Evolutionary conservation across 2,329 filamentous ascomycete species (phyloP).

Genomic region (Byssochlamys sp.): DNA sequence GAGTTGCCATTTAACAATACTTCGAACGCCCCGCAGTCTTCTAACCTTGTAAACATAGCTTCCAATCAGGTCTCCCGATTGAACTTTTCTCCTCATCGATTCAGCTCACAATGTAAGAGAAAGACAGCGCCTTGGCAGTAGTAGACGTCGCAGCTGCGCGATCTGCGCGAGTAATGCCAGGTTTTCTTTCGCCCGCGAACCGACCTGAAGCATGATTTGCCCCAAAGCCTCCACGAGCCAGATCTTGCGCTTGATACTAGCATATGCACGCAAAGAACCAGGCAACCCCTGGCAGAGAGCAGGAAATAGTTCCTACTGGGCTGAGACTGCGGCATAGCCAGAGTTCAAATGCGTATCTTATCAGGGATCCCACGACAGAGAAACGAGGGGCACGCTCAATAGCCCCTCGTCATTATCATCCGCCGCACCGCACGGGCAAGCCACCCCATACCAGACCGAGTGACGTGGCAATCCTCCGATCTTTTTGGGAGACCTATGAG

Average conservation of each 20-base stretch:
- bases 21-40: neutral
- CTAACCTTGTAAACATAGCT: neutral
- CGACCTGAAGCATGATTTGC: neutral
- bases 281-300: neutral
- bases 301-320: neutral
- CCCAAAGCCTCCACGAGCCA: neutral
- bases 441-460: slow-evolving; percentile 4
- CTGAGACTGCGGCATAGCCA: slow-evolving; percentile 4
- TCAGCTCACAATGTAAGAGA: neutral
- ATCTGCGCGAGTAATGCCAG: neutral
- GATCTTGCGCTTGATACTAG: neutral
- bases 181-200: neutral
- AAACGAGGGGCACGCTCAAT: neutral
- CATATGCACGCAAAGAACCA: neutral
- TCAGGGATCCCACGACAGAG: slow-evolving; percentile 6
- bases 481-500: slow-evolving; percentile 6
- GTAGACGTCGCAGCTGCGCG: neutral
- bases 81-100: neutral
- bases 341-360: slow-evolving; percentile 5
- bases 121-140: neutral
- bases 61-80: neutral
- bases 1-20: neutral
- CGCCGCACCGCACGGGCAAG: neutral
- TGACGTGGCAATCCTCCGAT: slow-evolving; percentile 25
- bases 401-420: neutral